Conservation (phyloP, 352 stramenopile genomes). For the Globisporangium canariense region DNA sequence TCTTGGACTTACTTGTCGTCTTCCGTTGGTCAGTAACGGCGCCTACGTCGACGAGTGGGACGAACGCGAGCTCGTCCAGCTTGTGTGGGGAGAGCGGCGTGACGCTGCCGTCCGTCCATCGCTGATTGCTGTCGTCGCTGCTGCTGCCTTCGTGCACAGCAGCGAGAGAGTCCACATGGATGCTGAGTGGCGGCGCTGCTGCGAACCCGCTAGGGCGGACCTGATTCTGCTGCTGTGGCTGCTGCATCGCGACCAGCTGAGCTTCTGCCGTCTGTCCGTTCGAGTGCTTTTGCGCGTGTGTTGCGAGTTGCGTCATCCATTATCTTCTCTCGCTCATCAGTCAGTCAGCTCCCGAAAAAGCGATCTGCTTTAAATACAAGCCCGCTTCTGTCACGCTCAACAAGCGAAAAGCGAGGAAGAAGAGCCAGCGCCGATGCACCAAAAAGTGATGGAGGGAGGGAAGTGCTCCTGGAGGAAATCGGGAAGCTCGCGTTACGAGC, state of each 20-base stretch:
- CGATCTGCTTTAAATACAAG: slow-evolving; percentile 2
- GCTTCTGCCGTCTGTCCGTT: not conserved
- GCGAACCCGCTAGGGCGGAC: not conserved
- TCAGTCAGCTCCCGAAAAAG: not conserved
- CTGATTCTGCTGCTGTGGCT: not conserved
- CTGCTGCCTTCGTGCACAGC: not conserved
- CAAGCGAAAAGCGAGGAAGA: not conserved
- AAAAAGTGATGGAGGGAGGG: not conserved
- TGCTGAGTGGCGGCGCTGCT: not conserved
- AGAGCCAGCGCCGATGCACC: not conserved
- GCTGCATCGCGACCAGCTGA: slow-evolving; percentile 4
- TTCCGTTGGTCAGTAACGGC: not conserved
- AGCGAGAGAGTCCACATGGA: not conserved
- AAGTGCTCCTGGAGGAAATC: not conserved
- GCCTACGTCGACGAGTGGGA: not conserved
- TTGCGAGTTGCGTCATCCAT: slow-evolving; percentile 7
- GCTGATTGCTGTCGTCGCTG: not conserved
- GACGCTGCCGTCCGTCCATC: not conserved
- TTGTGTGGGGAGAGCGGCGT: not conserved
- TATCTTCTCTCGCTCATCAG: not conserved
- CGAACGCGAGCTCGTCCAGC: not conserved
- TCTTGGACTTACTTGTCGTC: not conserved
- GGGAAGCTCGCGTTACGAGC: not conserved
- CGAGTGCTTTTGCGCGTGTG: not conserved
- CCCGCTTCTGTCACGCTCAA: too few relatives aligned